Percentiles rank a stretch among this genome's conserved stretches.
phyloP scores from a whole-genome alignment of 2,329 filamentous ascomycete genomes.

The Aspergillus fumigatiaffinis region DNA sequence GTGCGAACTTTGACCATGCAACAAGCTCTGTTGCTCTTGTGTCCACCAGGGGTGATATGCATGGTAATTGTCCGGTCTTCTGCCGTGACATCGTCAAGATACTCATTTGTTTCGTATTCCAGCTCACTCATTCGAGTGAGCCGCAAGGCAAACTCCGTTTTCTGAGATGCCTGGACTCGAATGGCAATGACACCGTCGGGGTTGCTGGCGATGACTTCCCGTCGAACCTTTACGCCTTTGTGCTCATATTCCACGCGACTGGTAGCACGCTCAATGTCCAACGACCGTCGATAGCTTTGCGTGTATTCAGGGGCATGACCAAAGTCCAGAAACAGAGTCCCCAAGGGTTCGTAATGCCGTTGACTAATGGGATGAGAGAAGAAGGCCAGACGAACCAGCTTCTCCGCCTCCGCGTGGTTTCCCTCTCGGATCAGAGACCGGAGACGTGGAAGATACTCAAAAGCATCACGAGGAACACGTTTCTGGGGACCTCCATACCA shows the following conservation, averaged over 20 bases:
- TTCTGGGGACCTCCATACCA: constrained; percentile 47
- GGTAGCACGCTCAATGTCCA: constrained; percentile 39
- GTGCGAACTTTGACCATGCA: constrained; percentile 28
- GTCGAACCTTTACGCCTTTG: constrained; percentile 27
- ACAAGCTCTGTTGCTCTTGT: constrained; percentile 30
- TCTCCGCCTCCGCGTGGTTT: constrained; percentile 41
- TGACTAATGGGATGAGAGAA: constrained; percentile 45
- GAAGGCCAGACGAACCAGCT: constrained; percentile 40
- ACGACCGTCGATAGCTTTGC: constrained; percentile 34
- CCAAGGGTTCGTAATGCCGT: constrained; percentile 47
- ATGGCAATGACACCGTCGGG: constrained; percentile 41
- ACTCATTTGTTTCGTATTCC: constrained; percentile 45
- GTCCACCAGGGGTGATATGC: constrained; percentile 38
- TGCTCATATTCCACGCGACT: constrained; percentile 37
- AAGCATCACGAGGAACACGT: constrained; percentile 39
- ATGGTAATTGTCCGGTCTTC: constrained; percentile 30
- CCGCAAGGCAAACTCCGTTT: constrained; percentile 28
- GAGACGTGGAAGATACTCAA: constrained; percentile 35
- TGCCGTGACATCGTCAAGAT: constrained; percentile 35
- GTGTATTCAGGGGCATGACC: constrained; percentile 28
- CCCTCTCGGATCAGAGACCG: constrained; percentile 40
- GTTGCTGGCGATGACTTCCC: constrained; percentile 43
- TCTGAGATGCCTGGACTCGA: constrained; percentile 21
- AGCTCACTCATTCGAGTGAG: constrained; percentile 38
- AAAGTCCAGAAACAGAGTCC: constrained; percentile 41